Evolutionary conservation across 805 yeast genomes (phyloP), one percentile per base, ranked within the genome.

Genomic region (Grigorovia jiainica): DNA sequence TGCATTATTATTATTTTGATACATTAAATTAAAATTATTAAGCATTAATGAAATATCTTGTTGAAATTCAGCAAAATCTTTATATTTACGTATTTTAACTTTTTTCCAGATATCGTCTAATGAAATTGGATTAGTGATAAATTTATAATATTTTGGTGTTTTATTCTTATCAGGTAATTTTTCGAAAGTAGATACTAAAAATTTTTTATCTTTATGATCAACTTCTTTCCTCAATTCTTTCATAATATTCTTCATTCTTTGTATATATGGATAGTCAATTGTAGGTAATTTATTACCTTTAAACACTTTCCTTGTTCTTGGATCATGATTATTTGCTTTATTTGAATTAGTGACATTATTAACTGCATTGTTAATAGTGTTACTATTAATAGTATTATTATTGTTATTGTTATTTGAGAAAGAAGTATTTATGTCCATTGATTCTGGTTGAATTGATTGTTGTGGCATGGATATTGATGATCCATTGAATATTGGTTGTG

Each of bases 171-270:
- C 90, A 1, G 97, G 96, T 39, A 89, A 67, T 57, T 79, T 79
- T 50, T 90, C 97, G 63, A 89, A 87, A 49, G 75, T 74, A 15
- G 68, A 56, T n/a, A 79, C 73, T 34, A 84, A 63, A 29, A 73
- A 66, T 19, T 71, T 65, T 36, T 69, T 71, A 10, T 70, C 70
- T 35, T 67, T 67, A 1, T 71, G 68, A 51, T 73, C 78, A 36
- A 76, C 73, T 45, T 82, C 79, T 55, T 84, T 84, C 55, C 87
- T 84, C 56, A 92, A 68, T 38, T 76, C 79, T 58, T 94, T 78
- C 69, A 92, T 65, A 31, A 92, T 79, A 50, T 86, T 79, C 61
- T 90, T 89, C 63, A 90, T 87, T 48, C 97, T 72, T 56, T 87
- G 87, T 63, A 92, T 97, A 61, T 82, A 89, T 5, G 65, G 65